Conservation (phyloP, 768 basidiomycete genomes). For the Suillus bovinus region DNA sequence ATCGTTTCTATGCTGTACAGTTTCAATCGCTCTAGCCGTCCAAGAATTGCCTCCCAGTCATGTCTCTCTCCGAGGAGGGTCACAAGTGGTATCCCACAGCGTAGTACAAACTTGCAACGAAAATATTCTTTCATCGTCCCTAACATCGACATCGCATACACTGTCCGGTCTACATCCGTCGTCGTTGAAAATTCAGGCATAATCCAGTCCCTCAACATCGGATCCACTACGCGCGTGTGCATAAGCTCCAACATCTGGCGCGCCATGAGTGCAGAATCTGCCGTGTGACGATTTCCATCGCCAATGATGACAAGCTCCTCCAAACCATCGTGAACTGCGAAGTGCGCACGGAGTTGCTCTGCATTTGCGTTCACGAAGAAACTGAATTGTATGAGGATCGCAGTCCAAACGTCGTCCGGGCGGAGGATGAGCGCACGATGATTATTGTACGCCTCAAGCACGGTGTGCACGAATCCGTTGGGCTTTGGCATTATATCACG, state of each 20-base stretch:
- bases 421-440: constrained; percentile 39
- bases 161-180: constrained; percentile 24
- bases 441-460: constrained; percentile 35
- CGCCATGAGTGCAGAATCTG: constrained; percentile 32
- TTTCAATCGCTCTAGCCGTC: constrained; percentile 22
- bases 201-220: constrained; percentile 27
- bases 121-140: constrained; percentile 27
- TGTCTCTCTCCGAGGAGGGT: constrained; percentile 23
- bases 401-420: constrained; percentile 46
- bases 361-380: constrained; percentile 33
- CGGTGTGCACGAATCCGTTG: constrained; percentile 36
- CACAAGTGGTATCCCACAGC: constrained; percentile 19
- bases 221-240: constrained; percentile 25
- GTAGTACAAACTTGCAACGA: constrained; percentile 10
- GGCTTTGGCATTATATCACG: constrained; percentile 17
- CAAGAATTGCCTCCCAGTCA: constrained; percentile 25
- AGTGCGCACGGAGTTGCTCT: constrained; percentile 34
- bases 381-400: constrained; percentile 41
- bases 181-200: constrained; percentile 33
- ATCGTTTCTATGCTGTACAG: constrained; percentile 15
- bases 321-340: constrained; percentile 37
- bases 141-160: constrained; percentile 32
- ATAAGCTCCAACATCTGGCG: constrained; percentile 26
- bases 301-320: constrained; percentile 23
- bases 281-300: constrained; percentile 11